Evolutionary conservation across 2,329 filamentous ascomycete species (phyloP), one percentile per base, ranked within the genome.

Genomic region (Thyridium curvatum): DNA sequence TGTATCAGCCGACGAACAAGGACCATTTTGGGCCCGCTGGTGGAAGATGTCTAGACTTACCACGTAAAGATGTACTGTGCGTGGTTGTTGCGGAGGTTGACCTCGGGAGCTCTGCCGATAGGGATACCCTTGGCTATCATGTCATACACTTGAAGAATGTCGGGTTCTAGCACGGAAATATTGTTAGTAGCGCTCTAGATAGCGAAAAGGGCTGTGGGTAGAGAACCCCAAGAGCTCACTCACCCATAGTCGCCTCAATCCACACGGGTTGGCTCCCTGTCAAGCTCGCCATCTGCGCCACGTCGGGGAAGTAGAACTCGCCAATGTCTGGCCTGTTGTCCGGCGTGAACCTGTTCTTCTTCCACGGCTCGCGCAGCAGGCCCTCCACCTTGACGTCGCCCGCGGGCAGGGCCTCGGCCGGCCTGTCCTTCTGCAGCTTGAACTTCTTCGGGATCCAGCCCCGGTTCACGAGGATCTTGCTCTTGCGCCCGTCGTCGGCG

Each of bases 1-100:
- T n/a, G 34, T 17, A 39, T 50, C 31, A 48, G 46, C 18, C 35
- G 36, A 32, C 31, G 12, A 13, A 13, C 35, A 28, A 39, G 18
- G 32, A 35, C 8, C 21, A 6, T 26, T 26, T 26, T 26, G 12
- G 32, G 32, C 30, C 28, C 15, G 14, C 38, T 12, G 32, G 30
- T 32, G 18, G 28, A 18, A 30, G 29, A 40, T 28, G 30, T 28
- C 30, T 26, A 33, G 31, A 64, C 81, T 56, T 78, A 97, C 93
- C 93, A 98, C 49, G 93, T 98, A 62, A 96, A 93, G 51, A 98
- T 98, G 64, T 98, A 98, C 70, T 97, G 93, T 47, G 87, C 82
- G 64, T 98, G 93, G 64, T 94, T 97, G 60, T 98, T 98, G 59
- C 88, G 79, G 56, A 98, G 68, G 59, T 94, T 94, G 44, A 98